A percentile compares a stretch with the other conserved stretches of the same genome.
These are phyloP conservation scores for Aspergillus sojae DNA, from an alignment of 2,329 filamentous ascomycete genomes.

Conservation along the genomic window DNA sequence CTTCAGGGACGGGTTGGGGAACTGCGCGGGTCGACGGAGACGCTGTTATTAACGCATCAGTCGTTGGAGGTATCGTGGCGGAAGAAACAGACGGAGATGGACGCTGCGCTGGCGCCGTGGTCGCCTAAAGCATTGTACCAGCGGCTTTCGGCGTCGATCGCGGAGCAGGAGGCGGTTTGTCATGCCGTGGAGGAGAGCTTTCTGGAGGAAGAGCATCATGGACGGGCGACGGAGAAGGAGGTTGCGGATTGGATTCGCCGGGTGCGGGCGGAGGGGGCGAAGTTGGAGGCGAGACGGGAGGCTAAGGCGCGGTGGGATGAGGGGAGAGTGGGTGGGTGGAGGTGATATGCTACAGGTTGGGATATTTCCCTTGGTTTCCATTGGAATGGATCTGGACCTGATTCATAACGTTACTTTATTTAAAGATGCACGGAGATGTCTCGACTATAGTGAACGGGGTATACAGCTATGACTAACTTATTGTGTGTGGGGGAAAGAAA, in stretches of 20 bases:
- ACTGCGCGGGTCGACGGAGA: conserved; percentile 70
- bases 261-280: conserved; percentile 77
- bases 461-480: conserved; percentile 2
- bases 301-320: conserved; percentile 95
- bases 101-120: conserved; percentile 79
- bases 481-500: not conserved
- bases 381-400: not conserved
- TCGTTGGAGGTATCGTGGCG: conserved; percentile 91
- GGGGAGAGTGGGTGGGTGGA: conserved; percentile 91
- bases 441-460: not conserved
- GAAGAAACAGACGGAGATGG: conserved; percentile 85
- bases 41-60: conserved; percentile 78
- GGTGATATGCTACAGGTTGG: conserved; percentile 53
- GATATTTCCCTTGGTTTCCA: not conserved
- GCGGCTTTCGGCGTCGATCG: conserved; percentile 71
- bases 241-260: conserved; percentile 80
- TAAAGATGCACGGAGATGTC: not conserved
- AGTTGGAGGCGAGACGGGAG: conserved; percentile 79
- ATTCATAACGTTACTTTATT: not conserved
- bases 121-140: conserved; percentile 86
- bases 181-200: conserved; percentile 90
- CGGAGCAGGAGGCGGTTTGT: conserved; percentile 81
- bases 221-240: conserved; percentile 74
- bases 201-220: conserved; percentile 63
- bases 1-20: conserved; percentile 52